Conservation (phyloP, 2,329 filamentous ascomycete genomes). For the Nemania sp. region DNA sequence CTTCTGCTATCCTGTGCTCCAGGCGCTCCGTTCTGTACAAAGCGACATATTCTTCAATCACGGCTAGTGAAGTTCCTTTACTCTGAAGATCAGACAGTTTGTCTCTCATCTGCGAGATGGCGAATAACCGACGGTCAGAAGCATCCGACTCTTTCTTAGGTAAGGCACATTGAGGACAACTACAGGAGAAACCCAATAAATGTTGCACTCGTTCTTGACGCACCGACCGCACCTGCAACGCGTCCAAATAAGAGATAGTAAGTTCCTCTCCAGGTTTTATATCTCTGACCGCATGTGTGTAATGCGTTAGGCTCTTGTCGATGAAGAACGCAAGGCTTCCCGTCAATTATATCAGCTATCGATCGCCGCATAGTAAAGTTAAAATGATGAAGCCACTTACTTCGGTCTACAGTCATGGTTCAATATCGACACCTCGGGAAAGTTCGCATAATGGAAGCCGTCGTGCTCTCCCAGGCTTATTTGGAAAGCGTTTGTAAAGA, state of each 20-base stretch:
- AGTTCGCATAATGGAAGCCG: slow-evolving; percentile 35
- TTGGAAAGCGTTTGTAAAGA: slow-evolving; percentile 37
- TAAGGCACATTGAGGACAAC: slow-evolving; percentile 42
- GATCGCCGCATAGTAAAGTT: not conserved
- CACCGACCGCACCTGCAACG: slow-evolving; percentile 36
- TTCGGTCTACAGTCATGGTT: slow-evolving; percentile 50
- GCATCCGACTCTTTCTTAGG: slow-evolving; percentile 27
- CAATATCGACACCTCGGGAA: slow-evolving; percentile 44
- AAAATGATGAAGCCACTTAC: slow-evolving; percentile 16
- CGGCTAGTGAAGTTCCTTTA: slow-evolving; percentile 23
- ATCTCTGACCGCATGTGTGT: slow-evolving; percentile 42
- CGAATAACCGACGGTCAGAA: slow-evolving; percentile 38
- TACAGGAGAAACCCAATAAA: slow-evolving; percentile 47
- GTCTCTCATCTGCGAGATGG: slow-evolving; percentile 39
- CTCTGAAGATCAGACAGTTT: slow-evolving; percentile 24
- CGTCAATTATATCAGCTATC: not conserved
- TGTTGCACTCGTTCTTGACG: slow-evolving; percentile 39
- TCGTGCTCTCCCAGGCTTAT: slow-evolving; percentile 21
- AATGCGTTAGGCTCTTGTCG: slow-evolving; percentile 43
- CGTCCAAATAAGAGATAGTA: slow-evolving; percentile 46
- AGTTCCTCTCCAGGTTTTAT: slow-evolving; percentile 44
- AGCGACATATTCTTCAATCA: slow-evolving; percentile 40
- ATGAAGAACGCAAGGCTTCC: slow-evolving; percentile 42
- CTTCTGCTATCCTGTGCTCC: slow-evolving; percentile 43
- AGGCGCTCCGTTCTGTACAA: slow-evolving; percentile 44